Base-by-base conservation (phyloP, 176 grass and related monocot species). In the Juncus inflexus region DNA sequence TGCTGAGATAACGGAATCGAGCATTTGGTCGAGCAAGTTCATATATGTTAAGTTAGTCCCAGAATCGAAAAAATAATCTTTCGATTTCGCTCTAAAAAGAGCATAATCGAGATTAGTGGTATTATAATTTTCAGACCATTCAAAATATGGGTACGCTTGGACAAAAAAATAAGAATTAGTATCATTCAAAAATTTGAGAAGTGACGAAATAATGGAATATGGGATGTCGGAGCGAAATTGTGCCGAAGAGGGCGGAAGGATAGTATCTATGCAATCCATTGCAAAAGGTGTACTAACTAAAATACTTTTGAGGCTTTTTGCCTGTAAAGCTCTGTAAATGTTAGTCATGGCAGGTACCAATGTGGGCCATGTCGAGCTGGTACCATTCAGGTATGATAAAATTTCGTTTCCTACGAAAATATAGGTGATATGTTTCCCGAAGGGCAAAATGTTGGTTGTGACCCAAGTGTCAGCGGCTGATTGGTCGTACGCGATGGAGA, bases 341-440 rank as follows among this genome's bases (percentile, higher is more conserved):
- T 86, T 83, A 40, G 3, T 55, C 52, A 90, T 86, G 67, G 83
- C 83, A 3, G 87, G 83, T 50, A 91, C 83, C 55, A 91, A 66
- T 19, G 2, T 49, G 6, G 42, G 13, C 88, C 83, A 87, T 41
- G 80, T 76, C 12, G 70, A 35, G 55, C 40, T 83, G 13, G 56
- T 58, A 28, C 58, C 3, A 67, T 76, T 60, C 28, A 52, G 49
- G 70, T 91, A 40, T 14, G 88, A 91, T 54, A 84, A 83, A n/a
- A 91, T 62, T 77, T 84, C 88, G 77, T 87, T 91, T 35, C 80
- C 83, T 70, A 91, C 74, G 70, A 86, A 72, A 52, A 86, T 76
- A 81, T 74, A 87, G 6, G 80, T 58, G 9, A 86, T 36, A 10
- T 63, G 83, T 39, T 42, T 56, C 38, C 68, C 70, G 78, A 73